Evolutionary conservation across 1,284 basidiomycete genomes (phyloP).

Genomic region (Ganoderma sp.): DNA sequence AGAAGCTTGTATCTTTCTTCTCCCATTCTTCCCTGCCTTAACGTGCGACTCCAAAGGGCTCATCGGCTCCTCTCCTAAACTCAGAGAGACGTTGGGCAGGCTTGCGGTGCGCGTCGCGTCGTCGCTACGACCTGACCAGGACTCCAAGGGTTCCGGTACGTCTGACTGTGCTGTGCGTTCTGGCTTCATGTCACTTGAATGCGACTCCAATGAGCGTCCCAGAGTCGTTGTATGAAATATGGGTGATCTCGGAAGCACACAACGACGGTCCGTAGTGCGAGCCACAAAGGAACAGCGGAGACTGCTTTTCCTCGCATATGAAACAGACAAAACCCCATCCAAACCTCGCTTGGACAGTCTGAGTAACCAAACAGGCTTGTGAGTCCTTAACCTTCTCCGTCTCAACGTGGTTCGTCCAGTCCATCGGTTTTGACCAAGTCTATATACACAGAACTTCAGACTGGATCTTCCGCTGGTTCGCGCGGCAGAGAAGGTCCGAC

Average conservation of each 20-base stretch:
- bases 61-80: too few relatives aligned
- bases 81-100: too few relatives aligned
- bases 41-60: too few relatives aligned
- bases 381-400: neutral
- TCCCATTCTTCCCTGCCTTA: too few relatives aligned
- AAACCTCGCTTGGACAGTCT: constrained; percentile 6
- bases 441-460: neutral
- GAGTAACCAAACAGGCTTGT: constrained; percentile 7
- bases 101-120: too few relatives aligned
- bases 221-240: neutral
- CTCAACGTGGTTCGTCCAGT: neutral
- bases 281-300: constrained; percentile 8
- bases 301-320: constrained; percentile 9
- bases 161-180: too few relatives aligned
- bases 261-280: constrained; percentile 13
- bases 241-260: neutral
- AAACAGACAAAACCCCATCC: neutral
- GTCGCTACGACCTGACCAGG: too few relatives aligned
- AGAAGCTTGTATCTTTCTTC: too few relatives aligned
- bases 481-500: constrained; percentile 2
- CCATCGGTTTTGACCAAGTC: neutral
- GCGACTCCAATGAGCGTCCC: too few relatives aligned
- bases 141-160: too few relatives aligned
- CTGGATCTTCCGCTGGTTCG: constrained; percentile 14
- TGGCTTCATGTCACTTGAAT: too few relatives aligned